phyloP scores from a whole-genome alignment of 192 early-diverging fungal species.

The Jimgerdemannia lactiflua region DNA sequence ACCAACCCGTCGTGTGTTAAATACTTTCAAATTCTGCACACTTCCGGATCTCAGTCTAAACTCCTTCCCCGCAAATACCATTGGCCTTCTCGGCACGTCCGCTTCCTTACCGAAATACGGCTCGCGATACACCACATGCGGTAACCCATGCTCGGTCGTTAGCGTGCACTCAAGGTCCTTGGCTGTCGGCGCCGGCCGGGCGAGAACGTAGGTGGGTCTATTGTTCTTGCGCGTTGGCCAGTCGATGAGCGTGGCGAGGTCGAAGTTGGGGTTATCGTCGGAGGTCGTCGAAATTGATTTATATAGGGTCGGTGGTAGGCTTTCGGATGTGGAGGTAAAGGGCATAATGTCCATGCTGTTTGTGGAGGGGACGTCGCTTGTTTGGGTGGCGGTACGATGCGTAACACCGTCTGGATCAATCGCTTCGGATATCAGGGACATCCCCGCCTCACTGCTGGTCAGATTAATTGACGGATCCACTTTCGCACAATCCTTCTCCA shows the following conservation, averaged over 20 bases:
- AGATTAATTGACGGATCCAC: not conserved
- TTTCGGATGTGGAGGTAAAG: too few species aligned
- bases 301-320: too few species aligned
- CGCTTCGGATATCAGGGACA: not conserved
- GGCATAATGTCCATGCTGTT: too few species aligned
- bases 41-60: constrained; percentile 43
- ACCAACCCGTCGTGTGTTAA: constrained; percentile 1
- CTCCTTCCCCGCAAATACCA: constrained; percentile 58
- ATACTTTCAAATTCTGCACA: constrained; percentile 12
- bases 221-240: not conserved
- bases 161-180: constrained; percentile 33
- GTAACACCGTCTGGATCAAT: not conserved
- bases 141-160: not conserved
- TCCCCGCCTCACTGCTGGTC: not conserved
- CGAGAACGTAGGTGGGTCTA: constrained; percentile 19
- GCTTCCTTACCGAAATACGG: constrained; percentile 56
- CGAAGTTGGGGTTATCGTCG: not conserved
- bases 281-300: not conserved
- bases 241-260: not conserved
- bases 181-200: constrained; percentile 34
- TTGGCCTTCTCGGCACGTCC: constrained; percentile 53
- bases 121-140: constrained; percentile 44
- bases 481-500: not conserved
- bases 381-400: too few species aligned
- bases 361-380: not conserved